Base-by-base conservation (phyloP, 2,329 filamentous ascomycete species). In the Sporothrix phasma region DNA sequence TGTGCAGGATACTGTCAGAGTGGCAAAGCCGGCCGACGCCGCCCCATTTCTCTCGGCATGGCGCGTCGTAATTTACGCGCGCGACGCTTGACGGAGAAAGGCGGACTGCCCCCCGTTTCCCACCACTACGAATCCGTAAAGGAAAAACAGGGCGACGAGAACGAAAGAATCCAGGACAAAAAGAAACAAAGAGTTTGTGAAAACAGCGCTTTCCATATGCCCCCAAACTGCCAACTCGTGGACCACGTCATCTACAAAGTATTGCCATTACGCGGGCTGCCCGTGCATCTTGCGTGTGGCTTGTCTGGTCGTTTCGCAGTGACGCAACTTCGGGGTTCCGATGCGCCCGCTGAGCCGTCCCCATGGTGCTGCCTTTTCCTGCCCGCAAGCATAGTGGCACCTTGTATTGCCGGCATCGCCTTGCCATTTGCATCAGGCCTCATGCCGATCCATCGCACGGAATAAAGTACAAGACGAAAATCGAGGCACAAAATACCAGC, bases 21-120 rank as follows among this genome's bases (percentile, higher is more conserved):
- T 41, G 51, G 62, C 62, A 59, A 63, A 59, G 24, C 53, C 39
- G 61, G 53, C 43, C 49, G 53, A 63, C 41, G 53, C 62, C 41
- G 62, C 51, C 43, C 53, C 29, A 59, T 58, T 63, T 63, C 61
- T 26, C 61, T 63, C 61, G 61, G 61, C 61, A 54, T 56, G 39
- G 61, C 59, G 59, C 59, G 39, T 54, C 60, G 39, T 34, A 62
- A 62, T 62, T 45, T 53, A 62, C 60, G 46, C 60, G 46, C 46
- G 45, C 19, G 59, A 62, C 45, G 54, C 39, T 26, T 19, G n/a
- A 59, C 39, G 47, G 34, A 51, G 34, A 19, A 13, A 15, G 10
- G 58, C 43, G 41, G 19, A n/a, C 43, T 39, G 26, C 15, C 15
- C 29, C 15, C 37, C 26, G 11, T 37, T 49, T 24, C 29, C 26